phyloP scores from a whole-genome alignment of 306 rosid species.

The Delonix regia region DNA sequence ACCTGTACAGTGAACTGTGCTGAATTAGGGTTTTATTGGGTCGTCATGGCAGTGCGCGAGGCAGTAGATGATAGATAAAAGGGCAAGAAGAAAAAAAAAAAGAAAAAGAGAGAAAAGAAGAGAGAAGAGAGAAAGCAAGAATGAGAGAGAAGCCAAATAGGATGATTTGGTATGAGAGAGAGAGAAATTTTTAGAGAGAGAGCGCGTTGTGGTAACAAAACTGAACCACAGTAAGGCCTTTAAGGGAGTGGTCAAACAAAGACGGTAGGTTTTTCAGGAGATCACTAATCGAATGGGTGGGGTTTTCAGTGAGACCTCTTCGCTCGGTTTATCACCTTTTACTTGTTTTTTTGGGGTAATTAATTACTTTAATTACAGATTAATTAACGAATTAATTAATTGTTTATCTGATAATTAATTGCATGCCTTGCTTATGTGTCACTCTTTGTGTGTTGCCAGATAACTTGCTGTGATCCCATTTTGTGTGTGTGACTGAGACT shows the following conservation, averaged over 20 bases:
- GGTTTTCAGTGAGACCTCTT: slow-evolving; percentile 38
- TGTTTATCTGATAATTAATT: neutral
- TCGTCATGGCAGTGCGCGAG: slow-evolving; percentile 37
- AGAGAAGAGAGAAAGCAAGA: neutral
- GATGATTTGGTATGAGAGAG: slow-evolving; percentile 34
- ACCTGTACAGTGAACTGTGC: slow-evolving; percentile 58
- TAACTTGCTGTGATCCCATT: neutral
- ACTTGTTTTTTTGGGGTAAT: neutral
- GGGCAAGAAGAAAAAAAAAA: no score
- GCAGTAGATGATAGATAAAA: neutral
- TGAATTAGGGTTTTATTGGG: slow-evolving; percentile 67
- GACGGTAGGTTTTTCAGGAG: slow-evolving; percentile 70
- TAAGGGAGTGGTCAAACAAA: slow-evolving; percentile 52
- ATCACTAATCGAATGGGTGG: slow-evolving; percentile 50
- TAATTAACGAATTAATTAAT: neutral
- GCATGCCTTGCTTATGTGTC: neutral
- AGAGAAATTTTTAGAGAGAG: slow-evolving; percentile 11
- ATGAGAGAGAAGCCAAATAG: slow-evolving; percentile 5
- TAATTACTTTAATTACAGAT: neutral
- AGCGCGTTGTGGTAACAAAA: slow-evolving; percentile 45
- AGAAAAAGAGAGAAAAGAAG: neutral
- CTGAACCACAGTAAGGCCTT: slow-evolving; percentile 37
- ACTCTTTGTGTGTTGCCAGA: neutral
- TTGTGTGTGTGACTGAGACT: neutral
- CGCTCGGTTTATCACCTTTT: neutral